These are phyloP conservation scores for Hypoxylon sp. DNA, from an alignment of 2,329 filamentous ascomycete species.

Conservation along the genomic window DNA sequence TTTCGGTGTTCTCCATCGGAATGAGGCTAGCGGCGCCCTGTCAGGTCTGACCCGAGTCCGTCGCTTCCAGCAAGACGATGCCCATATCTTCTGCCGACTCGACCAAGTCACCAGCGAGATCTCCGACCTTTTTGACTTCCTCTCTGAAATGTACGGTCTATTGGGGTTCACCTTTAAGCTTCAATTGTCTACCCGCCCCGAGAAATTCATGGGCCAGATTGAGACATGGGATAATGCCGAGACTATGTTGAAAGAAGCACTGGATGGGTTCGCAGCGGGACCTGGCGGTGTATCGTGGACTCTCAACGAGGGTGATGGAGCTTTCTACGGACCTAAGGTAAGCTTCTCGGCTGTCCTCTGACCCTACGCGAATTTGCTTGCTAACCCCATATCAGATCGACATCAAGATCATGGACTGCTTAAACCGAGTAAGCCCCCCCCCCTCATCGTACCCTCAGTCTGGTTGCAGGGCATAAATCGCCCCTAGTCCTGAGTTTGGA, in stretches of 20 bases:
- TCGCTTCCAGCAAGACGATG: slow-evolving; percentile 91
- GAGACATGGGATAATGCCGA: slow-evolving; percentile 93
- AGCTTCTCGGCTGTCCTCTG: not conserved
- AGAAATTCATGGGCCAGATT: slow-evolving; percentile 89
- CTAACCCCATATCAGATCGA: slow-evolving; percentile 63
- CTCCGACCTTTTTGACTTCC: slow-evolving; percentile 77
- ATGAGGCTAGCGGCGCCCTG: slow-evolving; percentile 85
- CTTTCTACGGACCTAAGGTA: slow-evolving; percentile 99
- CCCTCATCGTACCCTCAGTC: not conserved
- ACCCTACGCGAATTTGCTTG: not conserved
- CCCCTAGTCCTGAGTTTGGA: not conserved
- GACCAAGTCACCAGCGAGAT: slow-evolving; percentile 67
- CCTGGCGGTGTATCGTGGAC: slow-evolving; percentile 79
- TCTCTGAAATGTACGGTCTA: slow-evolving; percentile 79
- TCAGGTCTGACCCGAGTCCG: slow-evolving; percentile 87
- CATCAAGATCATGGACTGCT: slow-evolving; percentile 90
- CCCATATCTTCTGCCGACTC: slow-evolving; percentile 86
- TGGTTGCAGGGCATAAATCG: not conserved
- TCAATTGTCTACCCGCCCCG: slow-evolving; percentile 90
- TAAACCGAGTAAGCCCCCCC: slow-evolving; percentile 74
- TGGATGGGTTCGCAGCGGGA: slow-evolving; percentile 79
- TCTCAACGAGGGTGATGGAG: slow-evolving; percentile 93
- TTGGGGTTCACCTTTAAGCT: slow-evolving; percentile 93
- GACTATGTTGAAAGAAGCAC: slow-evolving; percentile 80
- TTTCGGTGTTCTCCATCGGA: slow-evolving; percentile 88